phyloP scores from a whole-genome alignment of 352 stramenopile species.

The Globisporangium takayamanum region DNA sequence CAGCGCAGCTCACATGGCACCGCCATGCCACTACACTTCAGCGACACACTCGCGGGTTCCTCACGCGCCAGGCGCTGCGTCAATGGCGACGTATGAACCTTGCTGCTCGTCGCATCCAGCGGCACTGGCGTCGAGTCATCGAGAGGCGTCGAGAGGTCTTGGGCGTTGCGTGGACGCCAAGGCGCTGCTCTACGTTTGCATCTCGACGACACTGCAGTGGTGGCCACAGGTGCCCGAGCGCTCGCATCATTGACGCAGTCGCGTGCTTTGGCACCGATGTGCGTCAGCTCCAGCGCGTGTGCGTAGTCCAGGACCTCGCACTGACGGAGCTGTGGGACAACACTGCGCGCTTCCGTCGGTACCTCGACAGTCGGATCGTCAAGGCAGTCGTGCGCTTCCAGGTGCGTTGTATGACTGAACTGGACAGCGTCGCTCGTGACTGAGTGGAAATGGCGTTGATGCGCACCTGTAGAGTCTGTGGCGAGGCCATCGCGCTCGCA shows the following conservation, averaged over 20 bases:
- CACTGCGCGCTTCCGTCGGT: slow-evolving; percentile 8
- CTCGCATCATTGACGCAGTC: slow-evolving; percentile 5
- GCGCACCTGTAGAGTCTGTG: slow-evolving; percentile 8
- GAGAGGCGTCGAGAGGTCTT: slow-evolving; percentile 3
- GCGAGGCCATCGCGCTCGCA: slow-evolving; percentile 3
- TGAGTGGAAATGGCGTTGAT: not conserved
- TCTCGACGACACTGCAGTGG: not conserved
- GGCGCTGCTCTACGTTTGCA: not conserved
- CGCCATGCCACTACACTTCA: slow-evolving; percentile 16
- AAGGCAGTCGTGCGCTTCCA: slow-evolving; percentile 19
- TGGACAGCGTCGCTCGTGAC: not conserved
- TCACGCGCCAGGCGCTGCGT: slow-evolving; percentile 11
- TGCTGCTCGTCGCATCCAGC: slow-evolving; percentile 18
- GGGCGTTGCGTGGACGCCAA: not conserved
- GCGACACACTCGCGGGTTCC: slow-evolving; percentile 18
- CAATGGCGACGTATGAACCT: slow-evolving; percentile 5
- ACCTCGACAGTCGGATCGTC: slow-evolving; percentile 7
- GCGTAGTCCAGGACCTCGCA: slow-evolving; percentile 36
- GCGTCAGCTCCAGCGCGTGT: slow-evolving; percentile 37
- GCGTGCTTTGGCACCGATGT: slow-evolving; percentile 23
- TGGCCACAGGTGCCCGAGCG: not conserved
- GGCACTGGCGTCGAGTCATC: slow-evolving; percentile 16
- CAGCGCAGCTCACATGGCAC: not conserved
- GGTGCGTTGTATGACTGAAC: slow-evolving; percentile 6
- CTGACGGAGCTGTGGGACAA: slow-evolving; percentile 23